Percentiles rank a stretch among this genome's conserved stretches.
Conservation (phyloP, 2,329 filamentous ascomycete genomes). For the Xylaria multiplex region DNA sequence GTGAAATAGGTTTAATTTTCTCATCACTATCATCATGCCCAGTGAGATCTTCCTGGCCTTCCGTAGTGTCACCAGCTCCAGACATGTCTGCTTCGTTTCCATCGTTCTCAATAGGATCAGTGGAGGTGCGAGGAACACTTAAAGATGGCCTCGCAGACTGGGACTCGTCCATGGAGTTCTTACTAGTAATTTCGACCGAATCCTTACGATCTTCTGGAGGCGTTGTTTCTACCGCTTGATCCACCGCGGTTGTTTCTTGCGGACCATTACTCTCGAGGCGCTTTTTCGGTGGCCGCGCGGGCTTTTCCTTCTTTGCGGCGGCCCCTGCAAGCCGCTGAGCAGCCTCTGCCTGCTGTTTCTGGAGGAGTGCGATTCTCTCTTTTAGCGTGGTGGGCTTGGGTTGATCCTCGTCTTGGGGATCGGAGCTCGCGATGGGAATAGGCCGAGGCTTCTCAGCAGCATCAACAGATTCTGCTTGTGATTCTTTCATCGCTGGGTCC, state of each 20-base stretch:
- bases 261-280: slow-evolving; percentile 61
- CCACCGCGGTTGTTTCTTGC: slow-evolving; percentile 47
- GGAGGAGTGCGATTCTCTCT: slow-evolving; percentile 91
- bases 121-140: slow-evolving; percentile 63
- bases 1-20: slow-evolving; percentile 55
- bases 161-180: slow-evolving; percentile 63
- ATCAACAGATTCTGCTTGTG: slow-evolving; percentile 72
- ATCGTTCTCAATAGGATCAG: slow-evolving; percentile 61
- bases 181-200: slow-evolving; percentile 59
- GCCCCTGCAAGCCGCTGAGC: slow-evolving; percentile 83
- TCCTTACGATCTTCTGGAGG: slow-evolving; percentile 58
- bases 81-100: slow-evolving; percentile 74
- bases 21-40: slow-evolving; percentile 82
- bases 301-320: slow-evolving; percentile 84
- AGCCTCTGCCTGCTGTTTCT: slow-evolving; percentile 93
- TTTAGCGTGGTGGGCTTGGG: slow-evolving; percentile 94
- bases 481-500: slow-evolving; percentile 76
- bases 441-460: slow-evolving; percentile 76
- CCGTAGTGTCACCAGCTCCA: slow-evolving; percentile 71
- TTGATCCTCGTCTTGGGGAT: slow-evolving; percentile 73
- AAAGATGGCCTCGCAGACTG: slow-evolving; percentile 53
- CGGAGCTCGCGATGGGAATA: slow-evolving; percentile 55
- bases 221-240: slow-evolving; percentile 50
- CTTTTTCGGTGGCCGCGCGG: slow-evolving; percentile 79
- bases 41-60: slow-evolving; percentile 68